These are phyloP conservation scores for Ascochyta lentis DNA, from an alignment of 2,329 filamentous ascomycete genomes.

Conservation along the genomic window DNA sequence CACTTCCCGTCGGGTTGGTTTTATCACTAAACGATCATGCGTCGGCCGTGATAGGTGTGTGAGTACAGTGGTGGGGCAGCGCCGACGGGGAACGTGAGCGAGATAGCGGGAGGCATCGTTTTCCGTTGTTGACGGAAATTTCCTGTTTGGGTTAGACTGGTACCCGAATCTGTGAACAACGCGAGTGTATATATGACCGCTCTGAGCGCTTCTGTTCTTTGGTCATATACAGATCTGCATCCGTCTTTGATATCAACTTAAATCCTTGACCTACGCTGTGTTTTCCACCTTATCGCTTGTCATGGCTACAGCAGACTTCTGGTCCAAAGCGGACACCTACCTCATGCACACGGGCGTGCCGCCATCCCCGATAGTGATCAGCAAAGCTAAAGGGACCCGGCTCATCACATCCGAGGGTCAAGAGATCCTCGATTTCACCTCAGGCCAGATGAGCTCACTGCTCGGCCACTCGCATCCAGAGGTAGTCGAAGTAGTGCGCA, in stretches of 20 bases:
- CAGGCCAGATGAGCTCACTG: slow-evolving; percentile 54
- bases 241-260: neutral
- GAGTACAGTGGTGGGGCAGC: neutral
- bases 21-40: too few relatives aligned
- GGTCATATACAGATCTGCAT: neutral
- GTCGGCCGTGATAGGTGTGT: neutral
- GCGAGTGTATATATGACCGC: neutral
- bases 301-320: slow-evolving; percentile 2
- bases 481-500: slow-evolving; percentile 60
- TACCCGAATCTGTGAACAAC: neutral
- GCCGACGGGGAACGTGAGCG: neutral
- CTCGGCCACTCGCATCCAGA: slow-evolving; percentile 66
- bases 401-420: slow-evolving; percentile 2
- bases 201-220: neutral
- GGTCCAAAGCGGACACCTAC: slow-evolving; percentile 7
- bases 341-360: slow-evolving; percentile 14
- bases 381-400: slow-evolving; percentile 1
- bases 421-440: slow-evolving; percentile 10
- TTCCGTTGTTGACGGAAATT: neutral
- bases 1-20: too few relatives aligned
- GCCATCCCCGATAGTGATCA: slow-evolving; percentile 6
- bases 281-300: neutral
- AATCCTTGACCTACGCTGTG: neutral
- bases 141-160: neutral
- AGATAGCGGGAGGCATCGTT: neutral